Evolutionary conservation across 306 rosid genomes (phyloP).

Genomic region (Lathyrus oleraceus): DNA sequence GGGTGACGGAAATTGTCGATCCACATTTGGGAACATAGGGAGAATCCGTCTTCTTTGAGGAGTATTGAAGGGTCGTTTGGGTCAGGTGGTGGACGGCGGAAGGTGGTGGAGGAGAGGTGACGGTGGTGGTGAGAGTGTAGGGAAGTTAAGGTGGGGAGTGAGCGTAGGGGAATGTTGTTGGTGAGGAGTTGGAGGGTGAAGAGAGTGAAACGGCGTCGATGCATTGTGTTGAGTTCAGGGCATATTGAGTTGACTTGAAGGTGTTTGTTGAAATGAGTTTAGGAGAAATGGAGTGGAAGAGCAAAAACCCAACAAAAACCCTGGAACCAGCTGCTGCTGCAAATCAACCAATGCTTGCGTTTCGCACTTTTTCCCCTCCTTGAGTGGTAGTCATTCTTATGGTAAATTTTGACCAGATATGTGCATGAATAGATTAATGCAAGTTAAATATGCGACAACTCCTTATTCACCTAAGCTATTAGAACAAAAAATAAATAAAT

Average conservation of each 20-base stretch:
- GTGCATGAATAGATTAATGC: too few species aligned
- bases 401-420: too few species aligned
- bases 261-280: too few species aligned
- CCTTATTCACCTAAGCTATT: too few species aligned
- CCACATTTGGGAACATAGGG: conserved; percentile 75
- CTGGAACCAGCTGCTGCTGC: too few species aligned
- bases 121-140: conserved; percentile 40
- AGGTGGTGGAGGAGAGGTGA: conserved; percentile 42
- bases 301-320: too few species aligned
- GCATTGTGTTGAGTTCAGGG: conserved; percentile 49
- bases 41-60: conserved; percentile 74
- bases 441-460: too few species aligned
- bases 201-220: conserved; percentile 58
- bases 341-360: too few species aligned
- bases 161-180: conserved; percentile 18
- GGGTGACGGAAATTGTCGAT: conserved; percentile 78
- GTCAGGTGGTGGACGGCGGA: conserved; percentile 50
- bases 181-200: conserved; percentile 46
- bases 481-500: too few species aligned
- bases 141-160: conserved; percentile 31
- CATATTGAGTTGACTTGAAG: conserved; percentile 31
- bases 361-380: too few species aligned
- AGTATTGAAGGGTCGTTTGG: conserved; percentile 67
- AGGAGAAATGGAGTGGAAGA: too few species aligned
- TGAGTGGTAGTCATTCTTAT: too few species aligned